Evolutionary conservation across 805 yeast species (phyloP).

Genomic region (Candida oleophila): DNA sequence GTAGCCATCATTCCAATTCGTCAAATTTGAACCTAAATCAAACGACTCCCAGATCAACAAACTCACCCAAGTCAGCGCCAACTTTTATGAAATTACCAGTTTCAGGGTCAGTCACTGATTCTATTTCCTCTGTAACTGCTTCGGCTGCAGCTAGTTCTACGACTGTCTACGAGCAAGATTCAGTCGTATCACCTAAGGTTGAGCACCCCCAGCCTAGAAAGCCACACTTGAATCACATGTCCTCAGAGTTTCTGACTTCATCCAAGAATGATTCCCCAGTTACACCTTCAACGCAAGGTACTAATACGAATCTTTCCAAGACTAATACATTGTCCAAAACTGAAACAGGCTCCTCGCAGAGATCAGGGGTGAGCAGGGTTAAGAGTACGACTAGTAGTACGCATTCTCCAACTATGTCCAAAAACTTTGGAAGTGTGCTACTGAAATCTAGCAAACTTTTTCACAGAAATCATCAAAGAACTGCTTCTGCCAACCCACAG

Average conservation of each 20-base stretch:
- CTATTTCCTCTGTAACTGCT: neutral
- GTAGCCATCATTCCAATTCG: neutral
- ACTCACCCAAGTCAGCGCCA: neutral
- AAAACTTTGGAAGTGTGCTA: constrained; percentile 19
- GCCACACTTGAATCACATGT: neutral
- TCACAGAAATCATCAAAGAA: constrained; percentile 19
- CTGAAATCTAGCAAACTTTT: constrained; percentile 27
- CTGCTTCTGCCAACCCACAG: constrained; percentile 1
- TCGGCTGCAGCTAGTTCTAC: neutral
- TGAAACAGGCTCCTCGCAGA: neutral
- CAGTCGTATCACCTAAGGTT: constrained; percentile 20
- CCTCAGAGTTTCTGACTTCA: neutral
- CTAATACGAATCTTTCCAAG: neutral
- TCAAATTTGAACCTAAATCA: neutral
- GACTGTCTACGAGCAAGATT: constrained; percentile 1
- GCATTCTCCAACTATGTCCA: neutral
- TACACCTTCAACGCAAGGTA: neutral
- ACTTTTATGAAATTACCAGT: neutral
- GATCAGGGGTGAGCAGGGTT: neutral
- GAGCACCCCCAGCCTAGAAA: constrained; percentile 9
- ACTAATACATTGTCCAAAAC: neutral
- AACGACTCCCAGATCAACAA: neutral
- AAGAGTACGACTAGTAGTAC: neutral
- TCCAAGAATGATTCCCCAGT: constrained; percentile 2
- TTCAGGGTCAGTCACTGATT: neutral